A percentile compares a stretch with the other conserved stretches of the same genome.
phyloP scores from a whole-genome alignment of 1,139 yeast species.

The Protomyces pachydermus region DNA sequence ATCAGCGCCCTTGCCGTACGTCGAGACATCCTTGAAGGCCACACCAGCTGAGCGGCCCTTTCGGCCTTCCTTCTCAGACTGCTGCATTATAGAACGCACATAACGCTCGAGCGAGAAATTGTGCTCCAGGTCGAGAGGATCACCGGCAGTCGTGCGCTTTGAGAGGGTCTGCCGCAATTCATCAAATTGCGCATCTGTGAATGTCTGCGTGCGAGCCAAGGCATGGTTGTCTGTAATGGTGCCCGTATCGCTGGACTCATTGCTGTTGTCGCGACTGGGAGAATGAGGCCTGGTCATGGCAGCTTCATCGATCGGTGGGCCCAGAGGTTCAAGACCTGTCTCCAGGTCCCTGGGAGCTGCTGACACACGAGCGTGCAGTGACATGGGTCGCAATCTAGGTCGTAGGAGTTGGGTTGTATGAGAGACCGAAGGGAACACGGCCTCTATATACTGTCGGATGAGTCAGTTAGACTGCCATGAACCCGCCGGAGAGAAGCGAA shows the following conservation, averaged over 20 bases:
- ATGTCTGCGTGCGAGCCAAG: conserved; percentile 10
- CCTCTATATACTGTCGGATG: no score
- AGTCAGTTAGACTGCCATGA: no score
- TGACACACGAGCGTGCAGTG: conserved; percentile 2
- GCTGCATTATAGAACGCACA: conserved; percentile 31
- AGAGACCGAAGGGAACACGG: no score
- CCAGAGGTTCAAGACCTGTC: conserved; percentile 20
- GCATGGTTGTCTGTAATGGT: conserved; percentile 6
- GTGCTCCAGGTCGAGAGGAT: conserved; percentile 23
- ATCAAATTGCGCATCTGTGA: conserved; percentile 12
- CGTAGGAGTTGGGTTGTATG: no score
- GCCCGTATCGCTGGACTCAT: neutral
- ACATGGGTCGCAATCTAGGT: no score
- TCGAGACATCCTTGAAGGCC: conserved; percentile 62
- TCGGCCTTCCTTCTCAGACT: conserved; percentile 29
- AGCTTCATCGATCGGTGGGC: neutral
- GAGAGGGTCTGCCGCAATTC: conserved; percentile 18
- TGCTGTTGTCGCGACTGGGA: neutral
- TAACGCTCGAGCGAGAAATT: conserved; percentile 32
- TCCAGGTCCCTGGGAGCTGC: conserved; percentile 15
- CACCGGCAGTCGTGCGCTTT: conserved; percentile 7
- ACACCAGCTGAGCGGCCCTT: conserved; percentile 46
- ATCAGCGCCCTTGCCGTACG: conserved; percentile 71
- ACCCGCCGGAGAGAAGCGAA: no score
- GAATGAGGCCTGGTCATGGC: neutral